These are phyloP conservation scores for Polychaeton citri DNA, from an alignment of 2,329 filamentous ascomycete species.

Conservation along the genomic window DNA sequence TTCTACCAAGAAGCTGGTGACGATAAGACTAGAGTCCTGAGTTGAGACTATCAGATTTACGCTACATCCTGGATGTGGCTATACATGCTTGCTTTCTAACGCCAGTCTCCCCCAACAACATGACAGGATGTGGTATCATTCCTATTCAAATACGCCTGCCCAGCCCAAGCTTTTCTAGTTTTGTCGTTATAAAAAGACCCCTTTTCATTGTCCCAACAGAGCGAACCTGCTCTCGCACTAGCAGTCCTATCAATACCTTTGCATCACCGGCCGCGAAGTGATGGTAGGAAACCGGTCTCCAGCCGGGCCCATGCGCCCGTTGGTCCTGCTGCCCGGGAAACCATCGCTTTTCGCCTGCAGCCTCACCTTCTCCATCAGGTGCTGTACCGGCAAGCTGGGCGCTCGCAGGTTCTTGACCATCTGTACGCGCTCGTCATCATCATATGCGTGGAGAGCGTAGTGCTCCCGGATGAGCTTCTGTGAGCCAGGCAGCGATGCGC, in stretches of 20 bases:
- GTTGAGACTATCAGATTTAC: too few species aligned
- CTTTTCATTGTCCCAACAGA: too few species aligned
- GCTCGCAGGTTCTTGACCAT: constrained; percentile 44
- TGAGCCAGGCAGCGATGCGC: constrained; percentile 43
- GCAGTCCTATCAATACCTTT: background rate
- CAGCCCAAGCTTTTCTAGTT: too few species aligned
- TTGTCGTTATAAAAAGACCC: too few species aligned
- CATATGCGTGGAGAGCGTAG: constrained; percentile 46
- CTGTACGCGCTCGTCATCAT: constrained; percentile 36
- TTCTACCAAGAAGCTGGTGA: too few species aligned
- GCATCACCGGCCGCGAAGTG: background rate
- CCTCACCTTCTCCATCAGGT: constrained; percentile 34
- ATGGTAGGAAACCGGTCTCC: background rate
- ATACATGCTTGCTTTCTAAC: too few species aligned
- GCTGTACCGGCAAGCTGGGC: constrained; percentile 31
- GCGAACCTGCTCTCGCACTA: too few species aligned
- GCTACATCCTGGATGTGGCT: too few species aligned
- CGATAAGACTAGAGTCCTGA: too few species aligned
- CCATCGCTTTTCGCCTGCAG: constrained; percentile 9
- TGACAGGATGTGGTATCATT: too few species aligned
- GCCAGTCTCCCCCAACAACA: too few species aligned
- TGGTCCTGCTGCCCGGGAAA: background rate
- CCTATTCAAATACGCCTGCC: too few species aligned
- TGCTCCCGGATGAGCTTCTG: constrained; percentile 47
- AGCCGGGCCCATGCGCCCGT: background rate